Conservation (phyloP, 352 stramenopile species). For the Blastocystis sp. region DNA sequence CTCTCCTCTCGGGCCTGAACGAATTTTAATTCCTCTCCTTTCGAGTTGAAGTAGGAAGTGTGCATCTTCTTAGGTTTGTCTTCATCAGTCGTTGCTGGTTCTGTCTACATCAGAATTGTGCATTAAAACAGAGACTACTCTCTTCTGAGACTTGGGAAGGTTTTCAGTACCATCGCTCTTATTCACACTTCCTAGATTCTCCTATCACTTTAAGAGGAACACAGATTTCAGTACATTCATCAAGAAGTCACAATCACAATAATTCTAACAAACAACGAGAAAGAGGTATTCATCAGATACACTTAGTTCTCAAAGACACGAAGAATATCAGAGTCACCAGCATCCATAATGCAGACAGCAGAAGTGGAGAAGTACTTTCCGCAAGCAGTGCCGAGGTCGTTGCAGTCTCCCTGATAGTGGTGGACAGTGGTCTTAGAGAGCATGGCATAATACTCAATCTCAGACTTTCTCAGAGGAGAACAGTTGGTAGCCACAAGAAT, state of each 20-base stretch:
- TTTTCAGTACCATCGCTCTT: background rate
- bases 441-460: conserved; percentile 99
- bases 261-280: background rate
- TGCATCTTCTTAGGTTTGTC: background rate
- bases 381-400: conserved; percentile 94
- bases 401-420: conserved; percentile 96
- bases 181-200: background rate
- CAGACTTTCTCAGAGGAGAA: conserved; percentile 92
- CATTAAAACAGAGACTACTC: background rate
- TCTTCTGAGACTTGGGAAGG: background rate
- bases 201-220: background rate
- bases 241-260: background rate
- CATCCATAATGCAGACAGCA: conserved; percentile 87
- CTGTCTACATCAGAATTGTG: background rate
- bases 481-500: conserved; percentile 95
- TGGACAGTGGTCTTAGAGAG: conserved; percentile 94
- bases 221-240: background rate
- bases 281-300: background rate
- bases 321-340: conserved; percentile 97
- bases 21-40: conserved; percentile 35
- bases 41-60: conserved; percentile 17
- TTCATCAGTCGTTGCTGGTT: background rate
- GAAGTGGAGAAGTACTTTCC: conserved; percentile 98
- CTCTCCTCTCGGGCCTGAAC: conserved; percentile 67
- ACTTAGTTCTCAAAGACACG: conserved; percentile 61